Evolutionary conservation across 2,329 filamentous ascomycete species (phyloP), one percentile per base, ranked within the genome.

Genomic region (Tolypocladium guangdongense): DNA sequence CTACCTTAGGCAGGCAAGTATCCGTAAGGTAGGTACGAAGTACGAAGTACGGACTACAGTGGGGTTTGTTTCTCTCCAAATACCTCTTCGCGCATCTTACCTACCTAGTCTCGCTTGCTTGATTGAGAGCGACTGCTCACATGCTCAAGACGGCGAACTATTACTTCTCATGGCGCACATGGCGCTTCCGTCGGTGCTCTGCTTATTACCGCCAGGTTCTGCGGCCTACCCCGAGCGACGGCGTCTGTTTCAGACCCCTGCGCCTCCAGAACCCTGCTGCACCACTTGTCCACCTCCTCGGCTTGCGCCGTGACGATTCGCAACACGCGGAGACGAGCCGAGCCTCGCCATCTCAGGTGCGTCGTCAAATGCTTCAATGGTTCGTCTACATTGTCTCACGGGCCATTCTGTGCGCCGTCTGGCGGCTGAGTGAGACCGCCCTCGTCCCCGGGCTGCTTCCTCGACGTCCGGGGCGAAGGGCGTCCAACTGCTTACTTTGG

Each of bases 171-270:
- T n/a, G n/a, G n/a, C n/a, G n/a, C n/a, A n/a, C n/a, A n/a, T n/a
- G 32, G 32, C 32, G 32, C 32, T 32, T 32, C 32, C n/a, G n/a
- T n/a, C n/a, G n/a, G n/a, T n/a, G n/a, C n/a, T n/a, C n/a, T n/a
- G n/a, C n/a, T n/a, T n/a, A n/a, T n/a, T n/a, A 50, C n/a, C 35
- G 35, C 2, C 48, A 10, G 48, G 22, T 38, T 33, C 47, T 37
- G 47, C 47, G 18, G 33, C 47, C n/a, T n/a, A n/a, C n/a, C n/a
- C n/a, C n/a, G 51, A 39, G n/a, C 38, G 35, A 49, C 55, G 50
- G 53, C 58, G 49, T 27, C 53, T 57, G 57, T 59, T 59, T 58
- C 57, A 58, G 41, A 52, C 37, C 46, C 46, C 48, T 37, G 37
- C 49, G 49, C 52, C 54, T 38, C 35, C 35, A 20, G 47, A 22